phyloP scores from a whole-genome alignment of 1,284 basidiomycete species.

The Lignosus rhinocerotis region DNA sequence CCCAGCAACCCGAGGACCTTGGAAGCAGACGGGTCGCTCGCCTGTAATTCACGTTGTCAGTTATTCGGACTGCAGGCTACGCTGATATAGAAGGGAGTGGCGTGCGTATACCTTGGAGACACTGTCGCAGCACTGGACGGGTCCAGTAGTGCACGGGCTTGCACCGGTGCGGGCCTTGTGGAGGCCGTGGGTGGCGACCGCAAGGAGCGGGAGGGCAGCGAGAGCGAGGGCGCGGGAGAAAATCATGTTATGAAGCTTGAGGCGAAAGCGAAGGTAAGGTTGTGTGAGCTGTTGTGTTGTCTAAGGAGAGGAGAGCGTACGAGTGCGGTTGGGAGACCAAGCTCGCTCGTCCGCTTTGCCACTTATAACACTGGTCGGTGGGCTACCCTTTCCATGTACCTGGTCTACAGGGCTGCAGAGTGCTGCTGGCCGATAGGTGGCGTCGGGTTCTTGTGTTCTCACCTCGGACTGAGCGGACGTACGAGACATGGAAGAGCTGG shows the following conservation, averaged over 20 bases:
- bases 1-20: constrained; percentile 24
- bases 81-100: not conserved
- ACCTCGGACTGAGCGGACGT: not conserved
- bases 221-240: constrained; percentile 12
- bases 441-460: not conserved
- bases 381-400: not conserved
- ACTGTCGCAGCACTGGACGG: constrained; percentile 30
- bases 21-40: constrained; percentile 5
- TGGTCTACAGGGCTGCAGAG: not conserved
- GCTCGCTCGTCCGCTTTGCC: not conserved
- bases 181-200: constrained; percentile 20
- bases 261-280: too few species aligned
- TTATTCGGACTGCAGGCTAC: not conserved
- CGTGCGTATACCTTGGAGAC: constrained; percentile 3
- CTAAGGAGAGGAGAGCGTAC: not conserved
- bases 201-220: constrained; percentile 21
- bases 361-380: not conserved
- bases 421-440: not conserved
- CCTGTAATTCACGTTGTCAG: constrained; percentile 7
- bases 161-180: constrained; percentile 8
- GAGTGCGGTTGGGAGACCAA: not conserved
- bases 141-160: constrained; percentile 25
- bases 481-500: not conserved
- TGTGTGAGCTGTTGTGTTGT: not conserved
- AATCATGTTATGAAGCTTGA: constrained; percentile 4